Base-by-base conservation (phyloP, 2,329 filamentous ascomycete species). In the Cladosporium sp. region DNA sequence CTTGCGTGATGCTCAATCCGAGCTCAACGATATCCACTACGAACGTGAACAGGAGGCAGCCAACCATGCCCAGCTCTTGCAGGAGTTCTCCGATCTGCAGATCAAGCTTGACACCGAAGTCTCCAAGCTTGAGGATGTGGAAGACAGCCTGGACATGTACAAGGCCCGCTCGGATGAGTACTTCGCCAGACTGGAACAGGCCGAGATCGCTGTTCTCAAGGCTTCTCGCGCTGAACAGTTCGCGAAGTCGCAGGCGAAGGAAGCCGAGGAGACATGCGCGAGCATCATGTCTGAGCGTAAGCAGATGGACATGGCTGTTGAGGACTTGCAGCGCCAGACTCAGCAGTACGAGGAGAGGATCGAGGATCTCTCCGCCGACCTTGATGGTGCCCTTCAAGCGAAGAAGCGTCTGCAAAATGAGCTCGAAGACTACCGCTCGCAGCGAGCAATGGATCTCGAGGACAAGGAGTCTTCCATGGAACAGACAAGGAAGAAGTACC, bases 401-500 rank as follows among this genome's bases (percentile, higher is more conserved):
- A 97, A 97, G 85, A 96, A 93, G 80, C 88, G 94, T 67, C 88
- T 98, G 28, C 94, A 99, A 78, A 93, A 98, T 75, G 94, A 99
- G 81, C 89, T 99, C 2, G 94, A 98, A 78, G 94, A 99, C 79
- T 99, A 98, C 82, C 89, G 95, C 67, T 96, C 90, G 76, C 93
- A 97, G 79, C 88, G 94, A 57, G 93, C 93, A 66, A 96, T 96
- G 78, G 95, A 98, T 74, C 92, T 98, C 65, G 95, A 98, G 78
- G 94, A 99, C 79, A 97, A 95, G 78, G 94, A 98, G 79, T 90
- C 90, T 11, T 95, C 92, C 71, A 91, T 97, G 87, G 95, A 99
- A 80, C 94, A 98, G 79, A 97, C 94, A 52, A 88, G 94, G 74
- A 95, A 94, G 84, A 99, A 98, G 83, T 99, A 98, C 77, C 95